Percentiles rank a stretch among this genome's conserved stretches.
Evolutionary conservation across 2,329 filamentous ascomycete genomes (phyloP).

Genomic region (Cercospora sp.): DNA sequence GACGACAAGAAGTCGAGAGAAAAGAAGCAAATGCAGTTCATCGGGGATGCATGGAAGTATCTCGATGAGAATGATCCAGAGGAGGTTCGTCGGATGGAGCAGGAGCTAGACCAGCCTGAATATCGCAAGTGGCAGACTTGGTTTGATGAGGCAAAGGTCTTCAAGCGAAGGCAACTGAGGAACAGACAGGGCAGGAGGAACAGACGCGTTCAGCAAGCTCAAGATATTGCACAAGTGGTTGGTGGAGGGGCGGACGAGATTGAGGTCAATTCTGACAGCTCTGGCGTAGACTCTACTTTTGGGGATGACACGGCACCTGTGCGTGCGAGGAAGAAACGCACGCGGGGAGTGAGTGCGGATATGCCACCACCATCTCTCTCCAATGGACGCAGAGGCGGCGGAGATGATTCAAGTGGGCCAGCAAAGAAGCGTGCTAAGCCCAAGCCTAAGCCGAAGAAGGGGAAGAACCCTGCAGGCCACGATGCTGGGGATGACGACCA

Average conservation of each 20-base stretch:
- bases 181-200: too few species aligned
- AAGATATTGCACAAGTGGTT: too few species aligned
- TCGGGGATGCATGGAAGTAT: conserved; percentile 21
- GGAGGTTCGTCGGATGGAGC: neutral
- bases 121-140: conserved; percentile 14
- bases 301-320: too few species aligned
- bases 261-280: too few species aligned
- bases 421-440: neutral
- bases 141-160: conserved; percentile 12
- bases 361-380: neutral
- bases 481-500: neutral
- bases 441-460: neutral
- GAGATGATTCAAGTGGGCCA: neutral
- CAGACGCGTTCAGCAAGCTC: too few species aligned
- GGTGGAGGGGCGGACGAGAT: too few species aligned
- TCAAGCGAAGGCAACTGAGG: conserved; percentile 10
- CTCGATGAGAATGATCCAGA: conserved; percentile 9
- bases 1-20: neutral
- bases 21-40: conserved; percentile 16
- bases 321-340: neutral
- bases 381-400: neutral
- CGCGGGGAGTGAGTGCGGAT: neutral
- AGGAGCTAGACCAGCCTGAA: neutral
- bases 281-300: too few species aligned
- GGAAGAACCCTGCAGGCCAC: neutral